These are phyloP conservation scores for Geotrichum macrosporum DNA, from an alignment of 1,139 yeast genomes.

Conservation along the genomic window DNA sequence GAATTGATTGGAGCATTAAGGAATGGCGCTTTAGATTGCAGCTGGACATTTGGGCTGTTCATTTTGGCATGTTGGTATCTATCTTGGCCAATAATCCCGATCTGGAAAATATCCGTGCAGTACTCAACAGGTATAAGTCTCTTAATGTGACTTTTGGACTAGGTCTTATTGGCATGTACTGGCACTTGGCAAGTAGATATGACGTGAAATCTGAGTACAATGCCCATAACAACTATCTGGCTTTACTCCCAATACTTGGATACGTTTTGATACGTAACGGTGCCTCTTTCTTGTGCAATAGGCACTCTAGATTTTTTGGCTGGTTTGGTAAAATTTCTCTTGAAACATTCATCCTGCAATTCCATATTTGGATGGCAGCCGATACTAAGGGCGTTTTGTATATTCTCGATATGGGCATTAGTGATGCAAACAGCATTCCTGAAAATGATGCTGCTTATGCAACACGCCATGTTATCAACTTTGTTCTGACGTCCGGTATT, in stretches of 20 bases:
- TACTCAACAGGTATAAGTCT: conserved; percentile 11
- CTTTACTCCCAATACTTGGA: conserved; percentile 27
- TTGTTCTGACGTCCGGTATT: conserved; percentile 15
- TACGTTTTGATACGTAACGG: conserved; percentile 28
- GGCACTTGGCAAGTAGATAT: conserved; percentile 19
- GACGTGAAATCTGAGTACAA: conserved; percentile 26
- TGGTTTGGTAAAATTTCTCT: conserved; percentile 30
- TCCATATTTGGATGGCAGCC: conserved; percentile 32
- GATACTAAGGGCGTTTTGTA: conserved; percentile 28
- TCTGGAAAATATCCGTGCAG: conserved; percentile 18
- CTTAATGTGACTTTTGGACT: conserved; percentile 12
- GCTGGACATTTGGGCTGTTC: conserved; percentile 29
- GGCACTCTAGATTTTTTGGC: conserved; percentile 27
- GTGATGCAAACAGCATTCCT: neutral
- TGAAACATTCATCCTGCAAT: conserved; percentile 30
- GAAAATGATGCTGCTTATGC: conserved; percentile 5
- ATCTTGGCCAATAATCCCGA: conserved; percentile 22
- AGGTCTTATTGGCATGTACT: conserved; percentile 19
- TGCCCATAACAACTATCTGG: conserved; percentile 23
- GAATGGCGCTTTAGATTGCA: conserved; percentile 30
- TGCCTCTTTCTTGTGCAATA: conserved; percentile 22
- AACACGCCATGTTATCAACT: conserved; percentile 9
- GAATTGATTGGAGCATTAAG: conserved; percentile 28
- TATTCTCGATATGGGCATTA: conserved; percentile 21
- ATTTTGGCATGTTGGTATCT: conserved; percentile 29